Evolutionary conservation across 495 filamentous ascomycete genomes (phyloP).

Genomic region (Talaromyces thailandensis): DNA sequence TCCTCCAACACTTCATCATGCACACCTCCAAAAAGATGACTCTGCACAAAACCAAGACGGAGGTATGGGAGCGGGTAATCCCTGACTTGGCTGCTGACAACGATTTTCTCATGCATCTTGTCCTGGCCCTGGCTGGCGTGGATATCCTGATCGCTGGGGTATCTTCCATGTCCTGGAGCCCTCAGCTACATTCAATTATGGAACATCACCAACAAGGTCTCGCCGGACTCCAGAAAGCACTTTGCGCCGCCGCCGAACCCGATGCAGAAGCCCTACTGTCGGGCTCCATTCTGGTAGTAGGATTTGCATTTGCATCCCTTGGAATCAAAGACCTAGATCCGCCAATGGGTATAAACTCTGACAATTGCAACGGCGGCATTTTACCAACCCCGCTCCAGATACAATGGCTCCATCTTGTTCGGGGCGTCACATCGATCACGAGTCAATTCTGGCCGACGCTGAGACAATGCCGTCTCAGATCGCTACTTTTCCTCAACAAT

Average conservation of each 20-base stretch:
- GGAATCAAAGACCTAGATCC: constrained; percentile 9
- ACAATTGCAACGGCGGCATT: background rate
- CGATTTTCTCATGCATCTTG: constrained; percentile 10
- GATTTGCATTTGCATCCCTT: constrained; percentile 17
- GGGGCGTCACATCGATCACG: constrained; percentile 12
- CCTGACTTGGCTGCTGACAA: constrained; percentile 8
- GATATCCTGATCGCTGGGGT: constrained; percentile 6
- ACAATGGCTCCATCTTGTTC: constrained; percentile 19
- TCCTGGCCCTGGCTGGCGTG: constrained; percentile 18
- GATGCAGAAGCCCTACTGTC: constrained; percentile 11
- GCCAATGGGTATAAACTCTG: background rate
- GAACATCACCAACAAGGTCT: constrained; percentile 20
- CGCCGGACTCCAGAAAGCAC: constrained; percentile 13
- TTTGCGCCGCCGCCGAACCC: constrained; percentile 3
- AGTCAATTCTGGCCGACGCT: constrained; percentile 15
- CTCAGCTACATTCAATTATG: constrained; percentile 8
- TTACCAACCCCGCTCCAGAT: constrained; percentile 6
- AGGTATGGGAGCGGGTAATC: constrained; percentile 16
- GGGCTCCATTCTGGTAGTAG: constrained; percentile 16
- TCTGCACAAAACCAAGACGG: constrained; percentile 7
- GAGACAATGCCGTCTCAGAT: constrained; percentile 10
- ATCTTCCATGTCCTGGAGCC: constrained; percentile 1
- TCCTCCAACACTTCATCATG: constrained; percentile 14
- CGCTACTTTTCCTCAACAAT: constrained; percentile 12
- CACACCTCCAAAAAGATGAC: constrained; percentile 16